Evolutionary conservation across 2,329 filamentous ascomycete species (phyloP).

Genomic region (Fusarium tupiense): DNA sequence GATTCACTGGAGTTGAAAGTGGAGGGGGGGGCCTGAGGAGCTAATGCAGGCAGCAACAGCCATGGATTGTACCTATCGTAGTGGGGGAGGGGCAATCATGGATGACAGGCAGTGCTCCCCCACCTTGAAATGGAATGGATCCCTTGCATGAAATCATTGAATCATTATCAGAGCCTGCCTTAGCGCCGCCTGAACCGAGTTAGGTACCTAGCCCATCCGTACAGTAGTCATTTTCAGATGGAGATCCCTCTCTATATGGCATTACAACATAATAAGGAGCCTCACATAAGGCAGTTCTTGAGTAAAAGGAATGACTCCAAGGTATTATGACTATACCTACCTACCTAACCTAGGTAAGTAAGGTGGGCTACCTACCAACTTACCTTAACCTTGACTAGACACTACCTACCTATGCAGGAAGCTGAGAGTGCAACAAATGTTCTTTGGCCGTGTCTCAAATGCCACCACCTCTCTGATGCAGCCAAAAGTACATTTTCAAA

Average conservation of each 20-base stretch:
- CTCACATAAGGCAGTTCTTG: not conserved
- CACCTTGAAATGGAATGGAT: not conserved
- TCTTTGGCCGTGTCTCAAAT: not conserved
- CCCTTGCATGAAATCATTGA: not conserved
- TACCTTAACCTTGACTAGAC: too few relatives aligned
- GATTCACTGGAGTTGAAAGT: constrained; percentile 3
- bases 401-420: not conserved
- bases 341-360: not conserved
- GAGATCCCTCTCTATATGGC: not conserved
- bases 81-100: constrained; percentile 21
- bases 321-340: not conserved
- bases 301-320: not conserved
- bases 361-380: not conserved
- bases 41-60: constrained; percentile 24
- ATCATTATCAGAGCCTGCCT: not conserved
- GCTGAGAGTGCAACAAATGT: not conserved
- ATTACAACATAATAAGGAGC: not conserved
- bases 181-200: not conserved
- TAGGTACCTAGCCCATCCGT: not conserved
- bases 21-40: not conserved
- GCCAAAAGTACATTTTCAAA: not conserved
- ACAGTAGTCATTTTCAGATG: not conserved
- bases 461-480: not conserved
- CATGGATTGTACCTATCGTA: not conserved
- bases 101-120: not conserved